Evolutionary conservation across 352 stramenopile species (phyloP).

Genomic region (Pythium biforme): DNA sequence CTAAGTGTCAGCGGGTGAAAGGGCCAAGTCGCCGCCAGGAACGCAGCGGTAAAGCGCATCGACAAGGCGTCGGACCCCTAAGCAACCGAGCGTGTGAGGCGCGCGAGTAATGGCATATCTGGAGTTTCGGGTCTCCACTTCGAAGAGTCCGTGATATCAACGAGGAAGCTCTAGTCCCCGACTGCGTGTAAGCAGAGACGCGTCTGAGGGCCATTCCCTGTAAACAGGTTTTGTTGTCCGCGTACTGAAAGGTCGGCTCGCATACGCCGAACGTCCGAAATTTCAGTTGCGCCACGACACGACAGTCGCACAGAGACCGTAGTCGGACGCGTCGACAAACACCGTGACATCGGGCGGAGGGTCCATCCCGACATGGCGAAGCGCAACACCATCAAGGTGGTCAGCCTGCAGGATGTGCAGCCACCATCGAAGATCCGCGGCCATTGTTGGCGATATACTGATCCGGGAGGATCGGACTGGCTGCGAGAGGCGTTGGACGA

Average conservation of each 20-base stretch:
- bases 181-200: background rate
- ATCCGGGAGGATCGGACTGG: background rate
- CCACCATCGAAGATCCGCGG: constrained; percentile 4
- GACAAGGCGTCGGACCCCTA: background rate
- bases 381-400: background rate
- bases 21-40: too few relatives aligned
- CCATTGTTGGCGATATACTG: background rate
- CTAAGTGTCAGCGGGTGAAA: background rate
- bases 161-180: background rate
- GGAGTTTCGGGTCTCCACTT: constrained; percentile 1
- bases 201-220: background rate
- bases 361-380: background rate
- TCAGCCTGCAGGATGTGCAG: background rate
- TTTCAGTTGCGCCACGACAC: background rate
- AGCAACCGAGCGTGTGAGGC: constrained; percentile 2
- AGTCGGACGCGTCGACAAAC: constrained; percentile 1
- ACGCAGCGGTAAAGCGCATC: too few relatives aligned
- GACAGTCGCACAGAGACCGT: background rate
- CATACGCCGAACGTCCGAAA: background rate
- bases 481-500: constrained; percentile 1
- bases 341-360: background rate
- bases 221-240: background rate
- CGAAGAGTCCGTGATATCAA: constrained; percentile 1
- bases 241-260: background rate
- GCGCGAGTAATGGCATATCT: background rate